Conservation (phyloP, 148 eudicot species). For the Agrostemma githago region DNA sequence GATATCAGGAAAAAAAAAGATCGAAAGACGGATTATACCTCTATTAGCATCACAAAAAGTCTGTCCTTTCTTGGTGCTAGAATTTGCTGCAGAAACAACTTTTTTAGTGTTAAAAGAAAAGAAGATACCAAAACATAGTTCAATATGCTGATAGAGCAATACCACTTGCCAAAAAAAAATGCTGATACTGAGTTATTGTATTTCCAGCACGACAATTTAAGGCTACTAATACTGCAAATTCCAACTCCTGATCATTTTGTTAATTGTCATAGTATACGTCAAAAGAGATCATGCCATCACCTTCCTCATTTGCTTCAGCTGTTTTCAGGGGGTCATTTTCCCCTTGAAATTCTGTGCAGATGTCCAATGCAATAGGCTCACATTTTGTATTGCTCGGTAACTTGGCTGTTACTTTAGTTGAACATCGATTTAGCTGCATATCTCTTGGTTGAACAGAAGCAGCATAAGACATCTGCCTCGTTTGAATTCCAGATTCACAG, state of each 20-base stretch:
- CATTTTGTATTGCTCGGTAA: slow-evolving; percentile 14
- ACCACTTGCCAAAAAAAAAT: too few species aligned
- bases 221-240: neutral
- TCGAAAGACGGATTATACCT: slow-evolving; percentile 28
- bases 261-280: neutral
- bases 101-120: slow-evolving; percentile 5
- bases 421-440: slow-evolving; percentile 30
- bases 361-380: slow-evolving; percentile 22
- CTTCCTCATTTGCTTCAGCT: slow-evolving; percentile 40
- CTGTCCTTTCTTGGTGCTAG: slow-evolving; percentile 27
- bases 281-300: slow-evolving; percentile 23
- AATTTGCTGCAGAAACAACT: slow-evolving; percentile 31
- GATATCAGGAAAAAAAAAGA: neutral
- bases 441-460: slow-evolving; percentile 25
- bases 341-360: slow-evolving; percentile 47
- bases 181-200: neutral
- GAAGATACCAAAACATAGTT: neutral
- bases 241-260: neutral
- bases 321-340: slow-evolving; percentile 45
- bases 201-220: neutral
- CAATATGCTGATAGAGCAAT: neutral
- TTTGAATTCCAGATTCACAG: slow-evolving; percentile 79
- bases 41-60: slow-evolving; percentile 17
- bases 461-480: slow-evolving; percentile 39
- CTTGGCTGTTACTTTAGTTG: slow-evolving; percentile 25